Base-by-base conservation (phyloP, 805 yeast species). In the Kodamaea kakaduensis region DNA sequence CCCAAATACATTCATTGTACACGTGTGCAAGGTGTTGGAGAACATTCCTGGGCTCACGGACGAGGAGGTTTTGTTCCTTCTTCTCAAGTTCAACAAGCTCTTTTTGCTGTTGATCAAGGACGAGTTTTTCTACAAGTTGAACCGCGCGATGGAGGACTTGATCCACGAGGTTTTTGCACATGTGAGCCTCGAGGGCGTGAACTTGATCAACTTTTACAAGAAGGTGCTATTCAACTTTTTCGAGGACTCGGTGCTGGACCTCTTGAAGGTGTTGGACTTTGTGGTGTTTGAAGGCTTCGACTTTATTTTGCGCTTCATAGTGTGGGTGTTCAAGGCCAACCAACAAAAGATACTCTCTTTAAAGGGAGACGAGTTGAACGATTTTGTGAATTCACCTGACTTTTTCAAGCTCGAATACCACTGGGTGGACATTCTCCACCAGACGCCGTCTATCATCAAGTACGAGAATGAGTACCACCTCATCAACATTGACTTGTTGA, bases 271-370 rank as follows among this genome's bases (percentile, higher is more conserved):
- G 3, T 40, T 65, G 18, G 73, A 67, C 39, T 54, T 64, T 24
- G 45, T 66, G 9, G 51, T 66, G 19, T 52, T 67, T 32, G 69
- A 67, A 44, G 73, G 73, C 5, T 54, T 59, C 35, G 65, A 60
- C 37, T 58, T 56, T 37, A 37, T 67, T 6, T 38, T 54, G 6
- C 48, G 67, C 17, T 34, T 64, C 5, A 39, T 59, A 7, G 51
- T 56, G 3, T 54, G 52, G 29, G 28, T 50, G 3, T 56, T 61
- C 36, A 25, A 36, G 4, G 35, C 38, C 6, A 45, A 50, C 16
- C 22, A 42, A 20, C 45, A 36, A 0, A 25, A 38, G 16, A 42
- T 66, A 9, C 10, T 49, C 18, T 27, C 25, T 5, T 36, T 52
- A 3, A 40, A 48, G 4, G 61, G 61, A 7, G 57, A 56, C 28